phyloP scores from a whole-genome alignment of 2,329 filamentous ascomycete species.

The Fusarium chlamydosporum region DNA sequence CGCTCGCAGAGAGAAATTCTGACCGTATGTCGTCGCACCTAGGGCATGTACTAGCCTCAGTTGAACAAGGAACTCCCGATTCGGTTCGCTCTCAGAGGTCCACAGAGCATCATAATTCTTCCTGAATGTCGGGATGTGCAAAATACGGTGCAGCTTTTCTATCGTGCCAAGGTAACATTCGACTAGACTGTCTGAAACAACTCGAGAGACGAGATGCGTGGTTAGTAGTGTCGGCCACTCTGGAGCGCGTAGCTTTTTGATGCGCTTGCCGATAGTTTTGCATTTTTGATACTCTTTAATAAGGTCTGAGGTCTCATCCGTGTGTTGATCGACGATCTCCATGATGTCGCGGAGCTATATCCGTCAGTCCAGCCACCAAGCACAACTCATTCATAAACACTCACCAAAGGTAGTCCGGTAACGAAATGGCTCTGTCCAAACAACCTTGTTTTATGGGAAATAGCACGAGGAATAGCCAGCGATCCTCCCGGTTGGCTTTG shows the following conservation, averaged over 20 bases:
- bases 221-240: constrained; percentile 62
- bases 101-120: constrained; percentile 67
- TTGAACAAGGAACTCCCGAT: constrained; percentile 66
- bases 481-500: constrained; percentile 54
- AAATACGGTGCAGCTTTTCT: constrained; percentile 64
- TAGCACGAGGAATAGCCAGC: constrained; percentile 57
- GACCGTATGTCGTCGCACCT: constrained; percentile 66
- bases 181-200: constrained; percentile 63
- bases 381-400: constrained; percentile 1
- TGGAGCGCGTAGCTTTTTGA: constrained; percentile 65
- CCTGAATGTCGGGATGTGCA: constrained; percentile 66
- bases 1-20: constrained; percentile 63
- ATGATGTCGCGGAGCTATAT: constrained; percentile 61
- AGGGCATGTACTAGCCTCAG: constrained; percentile 72
- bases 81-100: constrained; percentile 51
- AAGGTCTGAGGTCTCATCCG: constrained; percentile 56
- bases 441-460: constrained; percentile 68
- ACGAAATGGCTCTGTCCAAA: constrained; percentile 72
- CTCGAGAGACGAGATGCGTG: constrained; percentile 62
- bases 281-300: constrained; percentile 61
- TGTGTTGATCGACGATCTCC: constrained; percentile 59
- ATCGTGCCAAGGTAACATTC: constrained; percentile 64
- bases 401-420: constrained; percentile 63
- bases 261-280: constrained; percentile 65
- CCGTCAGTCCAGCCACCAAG: fast-evolving